Base-by-base conservation (phyloP, 345 rosid genomes). In the Pelargonium nanum region DNA sequence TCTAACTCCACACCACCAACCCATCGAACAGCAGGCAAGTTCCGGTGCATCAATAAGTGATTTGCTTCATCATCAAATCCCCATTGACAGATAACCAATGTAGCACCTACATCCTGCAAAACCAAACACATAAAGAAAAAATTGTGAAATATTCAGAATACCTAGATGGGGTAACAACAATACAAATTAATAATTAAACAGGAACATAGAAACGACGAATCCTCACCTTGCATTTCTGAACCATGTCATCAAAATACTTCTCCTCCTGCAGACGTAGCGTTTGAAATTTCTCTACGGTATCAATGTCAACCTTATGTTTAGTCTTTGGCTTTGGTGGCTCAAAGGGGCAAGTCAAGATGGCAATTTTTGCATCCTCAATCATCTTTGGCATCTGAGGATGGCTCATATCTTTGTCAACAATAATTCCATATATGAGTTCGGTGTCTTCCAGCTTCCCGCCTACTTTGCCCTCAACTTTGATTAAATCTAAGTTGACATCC, bases 321-420 rank as follows among this genome's bases (percentile, higher is more conserved):
- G 99, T 93, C 79, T 93, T 90, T 1, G 97, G 97, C 85, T 93
- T 91, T 0, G 99, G 97, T 54, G 99, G 97, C 80, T 90, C 97
- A 78, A 93, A 90, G 50, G 99, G 90, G 73, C 97, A 93, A 19
- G 99, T 93, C 83, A 91, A 70, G 65, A 93, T 89, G 56, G 97
- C 97, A 84, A 93, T 93, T 72, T 84, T 91, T 1, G 96, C 97
- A 77, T 93, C 84, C 74, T 84, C 81, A 76, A 93, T 89, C 34
- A 63, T 73, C 78, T 94, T 90, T 4, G 97, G 97, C 99, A 88
- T 94, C 79, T 94, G 99, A 0, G 95, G 99, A 77, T 90, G 97
- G 76, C 96, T 90, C 93, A 88, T 94, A 69, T 90, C 99, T 71
- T 86, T 94, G 75, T 88, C 96, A 61, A 94, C 77, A 55, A 85